These are phyloP conservation scores for Halophytophthora polymorphica DNA, from an alignment of 352 stramenopile genomes.

Conservation along the genomic window DNA sequence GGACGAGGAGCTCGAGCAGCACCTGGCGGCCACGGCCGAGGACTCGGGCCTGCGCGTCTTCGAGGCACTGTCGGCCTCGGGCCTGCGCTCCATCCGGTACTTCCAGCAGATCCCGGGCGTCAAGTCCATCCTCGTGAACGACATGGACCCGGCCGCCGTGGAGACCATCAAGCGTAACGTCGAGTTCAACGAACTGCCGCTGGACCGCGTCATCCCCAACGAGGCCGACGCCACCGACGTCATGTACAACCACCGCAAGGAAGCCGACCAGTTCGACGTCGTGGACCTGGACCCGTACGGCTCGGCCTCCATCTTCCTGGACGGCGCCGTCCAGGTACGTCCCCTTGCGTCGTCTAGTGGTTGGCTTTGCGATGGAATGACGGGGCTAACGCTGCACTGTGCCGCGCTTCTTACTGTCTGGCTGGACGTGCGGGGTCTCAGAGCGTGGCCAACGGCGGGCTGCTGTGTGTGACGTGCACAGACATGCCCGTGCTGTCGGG, in stretches of 20 bases:
- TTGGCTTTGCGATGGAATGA: not conserved
- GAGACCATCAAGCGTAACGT: slow-evolving; percentile 96
- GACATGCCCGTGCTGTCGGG: slow-evolving; percentile 95
- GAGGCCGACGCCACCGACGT: slow-evolving; percentile 84
- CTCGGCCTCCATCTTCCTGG: slow-evolving; percentile 97
- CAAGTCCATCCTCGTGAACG: slow-evolving; percentile 97
- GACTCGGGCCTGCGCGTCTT: slow-evolving; percentile 95
- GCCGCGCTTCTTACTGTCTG: not conserved
- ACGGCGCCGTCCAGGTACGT: slow-evolving; percentile 92
- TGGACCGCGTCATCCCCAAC: slow-evolving; percentile 84
- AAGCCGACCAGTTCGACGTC: slow-evolving; percentile 96
- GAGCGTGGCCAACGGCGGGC: slow-evolving; percentile 92
- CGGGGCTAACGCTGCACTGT: not conserved
- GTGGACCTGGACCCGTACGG: slow-evolving; percentile 99
- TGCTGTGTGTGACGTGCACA: slow-evolving; percentile 99
- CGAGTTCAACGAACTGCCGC: slow-evolving; percentile 79
- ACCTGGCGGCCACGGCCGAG: slow-evolving; percentile 57
- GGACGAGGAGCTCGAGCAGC: slow-evolving; percentile 72
- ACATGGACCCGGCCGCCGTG: slow-evolving; percentile 96
- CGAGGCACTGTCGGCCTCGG: slow-evolving; percentile 97
- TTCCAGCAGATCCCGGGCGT: slow-evolving; percentile 98
- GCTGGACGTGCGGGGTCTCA: slow-evolving; percentile 2
- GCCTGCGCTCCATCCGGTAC: slow-evolving; percentile 98
- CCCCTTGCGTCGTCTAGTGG: too few relatives aligned
- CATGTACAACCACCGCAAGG: slow-evolving; percentile 87